Evolutionary conservation across 768 basidiomycete species (phyloP), one percentile per base, ranked within the genome.

Genomic region (Suillus brevipes): DNA sequence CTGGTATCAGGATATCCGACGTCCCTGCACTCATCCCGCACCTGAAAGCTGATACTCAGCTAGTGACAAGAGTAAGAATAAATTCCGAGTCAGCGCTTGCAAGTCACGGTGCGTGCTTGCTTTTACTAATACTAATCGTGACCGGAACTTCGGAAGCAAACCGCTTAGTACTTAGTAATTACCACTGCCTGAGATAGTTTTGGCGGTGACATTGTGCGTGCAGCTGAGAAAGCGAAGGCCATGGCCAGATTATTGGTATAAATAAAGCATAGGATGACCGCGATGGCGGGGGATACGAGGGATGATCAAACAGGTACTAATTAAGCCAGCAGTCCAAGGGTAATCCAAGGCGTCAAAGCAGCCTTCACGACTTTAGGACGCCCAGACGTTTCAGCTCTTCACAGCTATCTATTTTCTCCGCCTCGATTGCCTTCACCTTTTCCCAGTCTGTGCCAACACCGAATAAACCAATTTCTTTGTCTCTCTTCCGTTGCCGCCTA

Each of bases 381-480:
- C 89, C 88, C 71, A 90, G 73, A 73, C 80, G 77, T 76, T 81
- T 87, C 72, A 96, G 79, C 77, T 88, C 87, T 66, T 94, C 91
- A 73, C 96, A 98, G 70, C 85, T 88, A 65, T 84, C 82, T 56
- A 94, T 82, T 43, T 81, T 83, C 80, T 95, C 90, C 37, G 77
- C 78, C 59, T 91, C 85, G 61, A 97, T 90, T 68, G 78, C 76
- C 74, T 83, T 81, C 65, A 99, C 90, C 78, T 93, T 92, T 38
- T 94, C 90, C 91, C 92, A 94, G 74, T 99, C 92, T 13, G 94
- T 92, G 37, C 95, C 93, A 62, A 97, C 80, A 6, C 96, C 97
- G 75, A 98, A 95, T 66, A 97, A 76, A 6, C 97, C 97, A 45
- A 92, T 77, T 70, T 94, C 90, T 10, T 85, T 82, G 61, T 95